Evolutionary conservation across 768 basidiomycete genomes (phyloP).

Genomic region (Lactifluus subvellereus): DNA sequence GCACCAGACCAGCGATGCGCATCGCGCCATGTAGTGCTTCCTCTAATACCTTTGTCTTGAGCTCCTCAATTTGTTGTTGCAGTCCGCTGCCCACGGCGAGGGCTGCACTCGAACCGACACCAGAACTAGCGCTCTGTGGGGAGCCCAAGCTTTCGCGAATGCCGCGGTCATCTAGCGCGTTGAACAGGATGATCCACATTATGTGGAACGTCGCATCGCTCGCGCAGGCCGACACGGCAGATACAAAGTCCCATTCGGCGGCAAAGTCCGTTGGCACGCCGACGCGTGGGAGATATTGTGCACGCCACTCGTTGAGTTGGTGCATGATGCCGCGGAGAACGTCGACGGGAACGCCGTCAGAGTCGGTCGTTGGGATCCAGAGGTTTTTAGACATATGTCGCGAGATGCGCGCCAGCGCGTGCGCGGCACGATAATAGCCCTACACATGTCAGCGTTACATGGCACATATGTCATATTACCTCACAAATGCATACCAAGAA

Average conservation of each 20-base stretch:
- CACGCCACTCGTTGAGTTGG: conserved; percentile 65
- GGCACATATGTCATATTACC: conserved; percentile 8
- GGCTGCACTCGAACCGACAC: conserved; percentile 27
- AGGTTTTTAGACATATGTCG: conserved; percentile 76
- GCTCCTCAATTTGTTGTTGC: conserved; percentile 47
- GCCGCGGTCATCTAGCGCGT: conserved; percentile 80
- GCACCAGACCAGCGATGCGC: conserved; percentile 81
- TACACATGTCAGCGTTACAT: conserved; percentile 30
- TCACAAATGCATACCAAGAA: conserved; percentile 52
- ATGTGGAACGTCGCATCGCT: conserved; percentile 88
- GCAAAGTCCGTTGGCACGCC: conserved; percentile 85
- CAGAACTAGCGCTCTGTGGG: conserved; percentile 33
- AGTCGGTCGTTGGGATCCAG: conserved; percentile 73
- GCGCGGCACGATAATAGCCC: conserved; percentile 82
- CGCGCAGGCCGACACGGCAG: conserved; percentile 66
- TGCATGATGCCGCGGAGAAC: conserved; percentile 51
- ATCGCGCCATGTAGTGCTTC: conserved; percentile 83
- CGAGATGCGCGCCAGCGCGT: conserved; percentile 76
- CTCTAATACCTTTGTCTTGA: conserved; percentile 65
- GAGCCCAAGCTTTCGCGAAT: conserved; percentile 62
- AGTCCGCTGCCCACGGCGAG: conserved; percentile 35
- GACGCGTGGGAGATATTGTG: conserved; percentile 65
- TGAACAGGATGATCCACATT: conserved; percentile 84
- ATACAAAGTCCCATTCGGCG: conserved; percentile 86
- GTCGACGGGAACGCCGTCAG: conserved; percentile 70